Conservation (phyloP, 2,329 filamentous ascomycete genomes). For the Diplodia seriata region DNA sequence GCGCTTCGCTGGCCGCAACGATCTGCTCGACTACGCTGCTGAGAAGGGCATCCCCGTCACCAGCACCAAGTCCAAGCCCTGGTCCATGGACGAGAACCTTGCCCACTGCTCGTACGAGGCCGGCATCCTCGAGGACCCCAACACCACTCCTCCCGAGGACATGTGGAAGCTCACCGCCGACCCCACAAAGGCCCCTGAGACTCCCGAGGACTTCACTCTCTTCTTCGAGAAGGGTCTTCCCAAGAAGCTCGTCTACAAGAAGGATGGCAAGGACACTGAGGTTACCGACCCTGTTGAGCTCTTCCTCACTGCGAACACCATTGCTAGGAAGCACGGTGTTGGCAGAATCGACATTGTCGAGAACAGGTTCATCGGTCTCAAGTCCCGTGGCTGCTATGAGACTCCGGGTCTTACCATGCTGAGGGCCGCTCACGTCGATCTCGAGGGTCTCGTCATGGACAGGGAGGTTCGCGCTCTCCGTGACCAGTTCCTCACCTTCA, state of each 20-base stretch:
- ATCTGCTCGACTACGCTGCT: slow-evolving; percentile 74
- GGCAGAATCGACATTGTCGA: slow-evolving; percentile 85
- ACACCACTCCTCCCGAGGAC: slow-evolving; percentile 71
- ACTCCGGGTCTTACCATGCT: slow-evolving; percentile 55
- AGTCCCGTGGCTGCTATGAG: slow-evolving; percentile 83
- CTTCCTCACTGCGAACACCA: slow-evolving; percentile 74
- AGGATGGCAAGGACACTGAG: slow-evolving; percentile 62
- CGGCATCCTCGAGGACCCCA: slow-evolving; percentile 73
- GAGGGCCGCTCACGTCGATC: slow-evolving; percentile 64
- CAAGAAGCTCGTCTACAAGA: slow-evolving; percentile 65
- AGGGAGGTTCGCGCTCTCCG: slow-evolving; percentile 71
- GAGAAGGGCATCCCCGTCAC: slow-evolving; percentile 73
- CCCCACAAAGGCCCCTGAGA: slow-evolving; percentile 72
- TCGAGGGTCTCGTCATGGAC: slow-evolving; percentile 72
- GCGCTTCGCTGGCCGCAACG: slow-evolving; percentile 73
- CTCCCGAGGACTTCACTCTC: slow-evolving; percentile 73
- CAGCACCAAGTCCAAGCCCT: slow-evolving; percentile 75
- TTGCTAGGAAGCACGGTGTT: slow-evolving; percentile 75
- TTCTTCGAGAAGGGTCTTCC: slow-evolving; percentile 79
- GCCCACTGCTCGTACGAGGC: slow-evolving; percentile 83
- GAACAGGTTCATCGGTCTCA: slow-evolving; percentile 80
- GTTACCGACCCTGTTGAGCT: slow-evolving; percentile 74
- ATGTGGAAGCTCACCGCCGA: slow-evolving; percentile 81
- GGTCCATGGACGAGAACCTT: slow-evolving; percentile 73
- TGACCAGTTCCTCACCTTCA: slow-evolving; percentile 73